phyloP scores from a whole-genome alignment of 2,329 filamentous ascomycete species.

The Paracoccidioides brasiliensis region DNA sequence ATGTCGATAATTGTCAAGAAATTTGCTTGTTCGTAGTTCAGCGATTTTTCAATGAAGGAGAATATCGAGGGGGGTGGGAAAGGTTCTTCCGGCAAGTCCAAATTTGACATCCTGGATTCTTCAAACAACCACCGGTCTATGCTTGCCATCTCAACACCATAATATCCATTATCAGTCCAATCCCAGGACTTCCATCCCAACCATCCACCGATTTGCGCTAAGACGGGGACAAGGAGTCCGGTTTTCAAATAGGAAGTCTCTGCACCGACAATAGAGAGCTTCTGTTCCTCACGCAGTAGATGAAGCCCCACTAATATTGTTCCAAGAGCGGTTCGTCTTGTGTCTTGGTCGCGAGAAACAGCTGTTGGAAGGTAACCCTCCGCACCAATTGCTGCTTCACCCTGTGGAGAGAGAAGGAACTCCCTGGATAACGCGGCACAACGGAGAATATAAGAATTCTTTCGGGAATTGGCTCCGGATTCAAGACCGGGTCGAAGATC shows the following conservation, averaged over 20 bases:
- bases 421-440: constrained; percentile 48
- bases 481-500: constrained; percentile 3
- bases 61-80: constrained; percentile 48
- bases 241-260: constrained; percentile 34
- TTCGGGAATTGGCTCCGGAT: constrained; percentile 17
- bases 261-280: constrained; percentile 53
- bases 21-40: constrained; percentile 20
- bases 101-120: constrained; percentile 32
- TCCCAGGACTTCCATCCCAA: constrained; percentile 58
- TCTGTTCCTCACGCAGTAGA: constrained; percentile 77
- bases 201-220: constrained; percentile 74
- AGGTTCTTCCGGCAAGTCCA: constrained; percentile 36
- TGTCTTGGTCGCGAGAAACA: constrained; percentile 39
- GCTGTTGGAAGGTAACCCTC: constrained; percentile 55
- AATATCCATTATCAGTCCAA: constrained; percentile 40
- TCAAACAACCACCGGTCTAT: constrained; percentile 45
- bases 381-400: constrained; percentile 40
- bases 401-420: constrained; percentile 50
- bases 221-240: constrained; percentile 52
- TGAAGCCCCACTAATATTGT: constrained; percentile 65
- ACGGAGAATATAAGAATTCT: constrained; percentile 32
- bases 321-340: constrained; percentile 51
- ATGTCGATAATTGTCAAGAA: constrained; percentile 42
- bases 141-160: constrained; percentile 47
- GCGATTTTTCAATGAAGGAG: constrained; percentile 38